Evolutionary conservation across 139 green algal genomes (phyloP), one percentile per base, ranked within the genome.

Genomic region (Tetraselmis striata): DNA sequence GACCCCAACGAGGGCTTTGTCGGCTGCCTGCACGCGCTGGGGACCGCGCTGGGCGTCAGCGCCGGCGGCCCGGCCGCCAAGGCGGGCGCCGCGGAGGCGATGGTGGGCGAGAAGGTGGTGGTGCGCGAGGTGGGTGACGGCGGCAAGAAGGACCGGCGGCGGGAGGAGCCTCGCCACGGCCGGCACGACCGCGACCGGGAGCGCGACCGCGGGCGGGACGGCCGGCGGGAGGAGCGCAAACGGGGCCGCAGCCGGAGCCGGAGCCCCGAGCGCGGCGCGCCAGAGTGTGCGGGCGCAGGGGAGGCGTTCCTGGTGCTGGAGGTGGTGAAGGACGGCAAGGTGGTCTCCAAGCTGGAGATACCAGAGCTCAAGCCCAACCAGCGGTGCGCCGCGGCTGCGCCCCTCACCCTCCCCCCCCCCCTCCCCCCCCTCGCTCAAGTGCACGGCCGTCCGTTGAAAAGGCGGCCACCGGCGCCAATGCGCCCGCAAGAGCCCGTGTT

Each of bases 1-100:
- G 85, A 81, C 2, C 84, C 92, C 75, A 97, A 97, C 79, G 88
- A 95, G 28, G 94, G 94, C 74, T 97, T 97, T 86, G 96, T 91
- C 90, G 80, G 85, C 28, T 77, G 82, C 23, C 87, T 97, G 82
- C 94, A 90, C 77, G 89, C 89, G 2, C 88, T 96, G 79, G 92
- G 96, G 84, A 78, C 59, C 2, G 58, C 86, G 31, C 89, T 97
- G 77, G 94, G 93, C 78, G 91, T 97, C 27, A 93, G 93, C 78
- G 91, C 96, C 27, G 80, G 87, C 5, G 32, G 81, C 22, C 32
- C 1, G 25, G 59, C 32, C 1, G 22, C n/a, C 79, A 76, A 26
- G 58, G 31, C 2, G 29, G 31, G 25, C 79, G 79, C 2, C 28
- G 77, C 1, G 18, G 24, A 81, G 28, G 30, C 31, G 1, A n/a